phyloP scores from a whole-genome alignment of 345 rosid genomes.

The Salix exigua region DNA sequence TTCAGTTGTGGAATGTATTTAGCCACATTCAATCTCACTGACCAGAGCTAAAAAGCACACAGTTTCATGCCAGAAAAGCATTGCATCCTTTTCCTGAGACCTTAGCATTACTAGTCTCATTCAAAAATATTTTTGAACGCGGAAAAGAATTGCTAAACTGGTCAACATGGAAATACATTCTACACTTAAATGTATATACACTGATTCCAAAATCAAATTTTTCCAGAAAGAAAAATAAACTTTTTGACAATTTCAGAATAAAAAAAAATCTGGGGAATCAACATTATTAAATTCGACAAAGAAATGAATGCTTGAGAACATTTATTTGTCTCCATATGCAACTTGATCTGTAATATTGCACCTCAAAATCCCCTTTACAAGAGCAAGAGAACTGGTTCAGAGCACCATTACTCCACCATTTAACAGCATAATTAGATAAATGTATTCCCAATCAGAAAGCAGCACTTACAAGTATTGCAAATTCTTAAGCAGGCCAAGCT shows the following conservation, averaged over 20 bases:
- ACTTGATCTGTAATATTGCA: neutral
- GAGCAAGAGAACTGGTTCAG: neutral
- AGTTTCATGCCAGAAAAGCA: neutral
- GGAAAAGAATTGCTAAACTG: neutral
- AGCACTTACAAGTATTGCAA: conserved; percentile 80
- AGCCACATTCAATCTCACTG: neutral
- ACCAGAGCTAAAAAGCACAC: neutral
- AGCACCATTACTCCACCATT: neutral
- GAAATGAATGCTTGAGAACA: neutral
- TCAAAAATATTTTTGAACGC: neutral
- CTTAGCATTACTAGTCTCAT: neutral
- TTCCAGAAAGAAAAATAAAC: neutral
- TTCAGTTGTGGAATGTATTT: neutral
- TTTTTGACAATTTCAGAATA: neutral
- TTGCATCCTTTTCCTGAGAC: neutral
- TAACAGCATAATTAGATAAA: neutral
- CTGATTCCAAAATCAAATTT: neutral
- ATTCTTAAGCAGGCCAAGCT: conserved; percentile 88
- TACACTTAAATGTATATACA: neutral
- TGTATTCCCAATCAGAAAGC: neutral
- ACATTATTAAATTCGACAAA: neutral
- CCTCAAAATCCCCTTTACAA: neutral
- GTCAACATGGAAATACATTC: neutral
- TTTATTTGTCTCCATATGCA: neutral
- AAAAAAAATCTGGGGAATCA: neutral